Evolutionary conservation across 176 grass and related monocot species (phyloP).

Genomic region (Paspalum notatum): DNA sequence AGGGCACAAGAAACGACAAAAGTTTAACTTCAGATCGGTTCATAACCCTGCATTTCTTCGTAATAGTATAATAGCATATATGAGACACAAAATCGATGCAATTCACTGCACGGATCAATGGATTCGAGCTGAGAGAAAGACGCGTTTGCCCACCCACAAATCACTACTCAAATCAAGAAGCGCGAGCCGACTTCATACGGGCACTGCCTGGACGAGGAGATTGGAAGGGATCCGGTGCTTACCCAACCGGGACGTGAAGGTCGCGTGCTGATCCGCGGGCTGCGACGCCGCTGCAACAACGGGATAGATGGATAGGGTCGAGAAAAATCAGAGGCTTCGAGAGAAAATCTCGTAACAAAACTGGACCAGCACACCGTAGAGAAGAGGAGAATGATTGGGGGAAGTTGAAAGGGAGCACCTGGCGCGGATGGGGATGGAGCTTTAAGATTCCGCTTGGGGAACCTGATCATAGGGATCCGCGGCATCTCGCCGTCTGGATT

Average conservation of each 20-base stretch:
- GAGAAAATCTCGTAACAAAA: background rate
- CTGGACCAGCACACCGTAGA: slow-evolving; percentile 1
- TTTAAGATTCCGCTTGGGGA: slow-evolving; percentile 61
- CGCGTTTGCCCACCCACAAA: background rate
- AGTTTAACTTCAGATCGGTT: too few relatives aligned
- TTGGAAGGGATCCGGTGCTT: slow-evolving; percentile 17
- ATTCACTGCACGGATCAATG: background rate
- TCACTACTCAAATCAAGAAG: background rate
- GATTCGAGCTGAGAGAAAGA: background rate
- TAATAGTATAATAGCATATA: background rate
- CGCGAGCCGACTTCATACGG: background rate
- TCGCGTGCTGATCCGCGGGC: slow-evolving; percentile 51
- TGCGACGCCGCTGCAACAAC: slow-evolving; percentile 42
- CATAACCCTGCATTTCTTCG: too few relatives aligned
- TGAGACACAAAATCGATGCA: slow-evolving; percentile 7
- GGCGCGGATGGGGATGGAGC: slow-evolving; percentile 36
- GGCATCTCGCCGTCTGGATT: slow-evolving; percentile 47
- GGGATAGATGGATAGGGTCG: background rate
- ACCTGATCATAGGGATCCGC: slow-evolving; percentile 70
- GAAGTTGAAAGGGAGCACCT: slow-evolving; percentile 36
- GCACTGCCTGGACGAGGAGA: background rate
- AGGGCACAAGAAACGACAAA: too few relatives aligned
- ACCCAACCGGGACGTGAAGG: slow-evolving; percentile 60
- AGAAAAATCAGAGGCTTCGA: background rate
- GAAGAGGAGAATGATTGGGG: background rate